Base-by-base conservation (phyloP, 1,284 basidiomycete species). In the Apiotrichum gracile region DNA sequence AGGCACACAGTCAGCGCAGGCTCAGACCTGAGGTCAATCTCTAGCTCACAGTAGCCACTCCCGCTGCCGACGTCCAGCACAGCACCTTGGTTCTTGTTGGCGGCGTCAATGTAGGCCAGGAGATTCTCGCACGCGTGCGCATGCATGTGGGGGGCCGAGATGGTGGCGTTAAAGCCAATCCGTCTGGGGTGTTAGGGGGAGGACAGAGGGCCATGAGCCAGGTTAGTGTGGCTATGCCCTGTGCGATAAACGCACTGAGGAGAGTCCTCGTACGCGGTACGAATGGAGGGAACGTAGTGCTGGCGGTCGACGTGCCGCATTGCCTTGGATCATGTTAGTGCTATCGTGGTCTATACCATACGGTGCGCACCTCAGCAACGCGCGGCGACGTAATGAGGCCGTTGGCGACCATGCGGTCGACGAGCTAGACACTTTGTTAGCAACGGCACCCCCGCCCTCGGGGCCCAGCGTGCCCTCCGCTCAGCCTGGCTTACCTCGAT, bases 41-140 rank as follows among this genome's bases (percentile, higher is more conserved):
- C 35, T 29, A 0, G 77, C 85, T 62, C 62, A 87, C 85, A 82
- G 76, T 87, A 88, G 16, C 85, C 85, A 25, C 85, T 70, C 4
- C 74, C 74, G 43, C 68, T 69, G 3, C 75, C 75, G 0, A 76
- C 73, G 43, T 76, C 75, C 17, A 76, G 61, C 2, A 74, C 60
- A 2, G 64, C 52, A 17, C 67, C 63, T 8, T 41, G 38, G 5
- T 35, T 21, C 25, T 61, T 54, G 25, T 47, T 21, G 0, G 65
- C 65, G 1, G 33, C 42, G 12, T 62, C 60, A 5, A 74, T 26
- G 10, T 58, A 61, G 1, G 63, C 52, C 5, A 72, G 55, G 22
- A 74, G 61, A 39, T 68, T 67, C 57, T 72, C 67, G 27, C 65
- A 63, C 9, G 74, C 72, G 42, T 72, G 67, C 0, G 72, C 73